Conservation (phyloP, 192 early-diverging fungal species). For the Ambispora gerdemannii region DNA sequence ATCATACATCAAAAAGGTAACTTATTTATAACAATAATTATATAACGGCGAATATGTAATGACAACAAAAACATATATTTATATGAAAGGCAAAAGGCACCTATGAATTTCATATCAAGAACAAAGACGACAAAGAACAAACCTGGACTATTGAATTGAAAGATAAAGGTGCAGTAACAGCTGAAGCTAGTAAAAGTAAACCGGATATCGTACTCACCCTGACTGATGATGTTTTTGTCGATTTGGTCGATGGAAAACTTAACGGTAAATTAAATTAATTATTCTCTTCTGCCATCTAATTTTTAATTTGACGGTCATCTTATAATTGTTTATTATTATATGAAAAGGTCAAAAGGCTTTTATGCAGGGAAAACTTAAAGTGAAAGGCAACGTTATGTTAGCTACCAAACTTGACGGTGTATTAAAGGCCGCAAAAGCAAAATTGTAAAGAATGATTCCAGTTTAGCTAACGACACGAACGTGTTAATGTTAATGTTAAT, state of each 20-base stretch:
- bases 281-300: neutral
- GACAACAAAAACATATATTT: neutral
- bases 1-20: conserved; percentile 60
- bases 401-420: conserved; percentile 70
- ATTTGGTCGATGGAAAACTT: conserved; percentile 78
- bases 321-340: neutral
- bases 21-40: neutral
- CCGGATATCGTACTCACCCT: conserved; percentile 73
- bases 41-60: neutral
- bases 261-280: conserved; percentile 56
- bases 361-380: conserved; percentile 88
- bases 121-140: conserved; percentile 60
- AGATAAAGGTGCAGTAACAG: conserved; percentile 56
- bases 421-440: conserved; percentile 61
- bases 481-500: too few relatives aligned
- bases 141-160: conserved; percentile 88
- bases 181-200: conserved; percentile 55
- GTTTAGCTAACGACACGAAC: too few relatives aligned
- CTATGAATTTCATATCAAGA: conserved; percentile 86
- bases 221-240: conserved; percentile 78
- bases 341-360: conserved; percentile 89
- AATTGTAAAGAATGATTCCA: conserved; percentile 60
- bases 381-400: conserved; percentile 72
- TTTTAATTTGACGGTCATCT: neutral
- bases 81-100: conserved; percentile 63